phyloP scores from a whole-genome alignment of 2,329 filamentous ascomycete species.

The Magnaporthiopsis poae region DNA sequence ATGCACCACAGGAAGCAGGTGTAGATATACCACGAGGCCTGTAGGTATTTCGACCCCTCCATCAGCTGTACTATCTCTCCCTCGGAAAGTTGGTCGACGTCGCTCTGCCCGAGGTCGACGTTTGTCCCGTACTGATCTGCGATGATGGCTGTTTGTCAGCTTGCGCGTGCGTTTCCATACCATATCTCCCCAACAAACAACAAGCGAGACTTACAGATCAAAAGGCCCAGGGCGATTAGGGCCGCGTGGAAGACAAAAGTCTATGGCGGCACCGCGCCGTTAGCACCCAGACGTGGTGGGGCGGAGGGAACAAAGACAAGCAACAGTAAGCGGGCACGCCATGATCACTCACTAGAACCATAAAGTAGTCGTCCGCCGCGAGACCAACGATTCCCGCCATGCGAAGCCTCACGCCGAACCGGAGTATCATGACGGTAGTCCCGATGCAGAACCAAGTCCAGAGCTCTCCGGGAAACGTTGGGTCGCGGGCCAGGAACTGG shows the following conservation, averaged over 20 bases:
- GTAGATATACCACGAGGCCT: constrained; percentile 1
- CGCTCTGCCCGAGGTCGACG: background rate
- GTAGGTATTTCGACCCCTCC: background rate
- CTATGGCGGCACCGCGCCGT: background rate
- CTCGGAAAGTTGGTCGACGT: background rate
- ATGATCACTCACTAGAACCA: background rate
- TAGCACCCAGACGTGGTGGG: background rate
- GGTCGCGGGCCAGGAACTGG: background rate
- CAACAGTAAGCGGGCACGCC: background rate
- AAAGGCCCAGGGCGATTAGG: background rate
- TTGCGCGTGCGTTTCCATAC: background rate
- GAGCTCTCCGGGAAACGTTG: background rate
- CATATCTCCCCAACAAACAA: background rate
- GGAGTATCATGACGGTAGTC: constrained; percentile 6
- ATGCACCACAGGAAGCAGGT: background rate
- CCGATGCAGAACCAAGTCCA: constrained; percentile 10
- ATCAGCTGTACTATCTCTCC: background rate
- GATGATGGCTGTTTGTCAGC: background rate
- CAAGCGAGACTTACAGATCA: background rate
- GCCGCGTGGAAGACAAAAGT: background rate
- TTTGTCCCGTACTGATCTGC: background rate
- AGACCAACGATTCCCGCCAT: constrained; percentile 10
- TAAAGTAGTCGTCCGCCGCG: constrained; percentile 10
- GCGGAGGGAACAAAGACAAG: background rate
- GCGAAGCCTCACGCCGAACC: constrained; percentile 9